These are phyloP conservation scores for Endogone sp. DNA, from an alignment of 192 early-diverging fungal genomes.

Conservation along the genomic window DNA sequence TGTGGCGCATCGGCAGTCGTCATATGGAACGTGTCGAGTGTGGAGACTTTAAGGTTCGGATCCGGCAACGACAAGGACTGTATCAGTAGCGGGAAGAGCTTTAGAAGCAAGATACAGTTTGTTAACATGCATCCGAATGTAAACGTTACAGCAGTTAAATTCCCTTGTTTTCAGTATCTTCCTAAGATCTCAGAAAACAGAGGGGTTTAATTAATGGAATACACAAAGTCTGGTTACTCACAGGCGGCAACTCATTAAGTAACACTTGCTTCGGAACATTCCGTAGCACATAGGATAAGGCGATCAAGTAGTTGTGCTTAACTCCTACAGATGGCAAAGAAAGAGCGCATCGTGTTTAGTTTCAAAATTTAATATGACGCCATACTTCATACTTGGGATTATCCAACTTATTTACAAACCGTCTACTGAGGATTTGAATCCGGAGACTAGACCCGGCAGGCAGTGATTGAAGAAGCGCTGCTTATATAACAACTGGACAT, in stretches of 20 bases:
- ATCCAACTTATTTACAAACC: too few relatives aligned
- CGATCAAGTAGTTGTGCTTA: constrained; percentile 73
- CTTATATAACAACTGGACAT: constrained; percentile 67
- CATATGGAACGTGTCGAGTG: constrained; percentile 72
- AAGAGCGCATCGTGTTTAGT: neutral
- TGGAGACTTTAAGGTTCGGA: constrained; percentile 62
- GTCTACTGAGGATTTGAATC: constrained; percentile 42
- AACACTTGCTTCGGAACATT: constrained; percentile 83
- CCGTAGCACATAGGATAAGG: constrained; percentile 75
- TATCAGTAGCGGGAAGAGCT: constrained; percentile 79
- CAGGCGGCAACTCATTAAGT: constrained; percentile 69
- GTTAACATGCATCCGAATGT: too few relatives aligned
- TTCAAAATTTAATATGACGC: too few relatives aligned
- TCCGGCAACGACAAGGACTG: constrained; percentile 66
- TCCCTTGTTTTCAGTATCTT: too few relatives aligned
- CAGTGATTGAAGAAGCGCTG: constrained; percentile 82
- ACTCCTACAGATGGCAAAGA: constrained; percentile 26
- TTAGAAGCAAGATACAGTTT: constrained; percentile 1
- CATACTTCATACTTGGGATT: too few relatives aligned
- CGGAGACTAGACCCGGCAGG: constrained; percentile 60
- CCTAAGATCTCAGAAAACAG: too few relatives aligned
- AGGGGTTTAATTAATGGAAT: too few relatives aligned
- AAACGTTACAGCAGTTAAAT: too few relatives aligned
- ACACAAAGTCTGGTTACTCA: too few relatives aligned
- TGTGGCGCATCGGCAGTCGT: constrained; percentile 67